Evolutionary conservation across 2,329 filamentous ascomycete genomes (phyloP).

Genomic region (Ambrosiella cleistominuta): DNA sequence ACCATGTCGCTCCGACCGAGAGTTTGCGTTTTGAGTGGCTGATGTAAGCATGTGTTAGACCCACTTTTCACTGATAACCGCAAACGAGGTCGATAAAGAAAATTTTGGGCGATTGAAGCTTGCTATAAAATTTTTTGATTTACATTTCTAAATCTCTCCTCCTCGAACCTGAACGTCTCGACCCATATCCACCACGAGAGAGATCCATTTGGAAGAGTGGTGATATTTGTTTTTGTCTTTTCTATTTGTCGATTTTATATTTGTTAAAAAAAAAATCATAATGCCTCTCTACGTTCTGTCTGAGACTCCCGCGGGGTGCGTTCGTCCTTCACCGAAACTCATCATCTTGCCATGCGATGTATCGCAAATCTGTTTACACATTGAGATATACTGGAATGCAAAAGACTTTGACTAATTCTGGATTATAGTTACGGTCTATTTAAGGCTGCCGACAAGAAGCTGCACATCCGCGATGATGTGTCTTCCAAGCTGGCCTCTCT

Average conservation of each 20-base stretch:
- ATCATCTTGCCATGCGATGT: neutral
- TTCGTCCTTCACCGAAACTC: constrained; percentile 14
- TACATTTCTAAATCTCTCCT: constrained; percentile 7
- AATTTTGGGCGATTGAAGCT: constrained; percentile 13
- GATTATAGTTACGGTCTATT: constrained; percentile 74
- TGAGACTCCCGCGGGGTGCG: constrained; percentile 72
- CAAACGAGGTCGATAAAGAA: constrained; percentile 13
- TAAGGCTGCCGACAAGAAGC: constrained; percentile 97
- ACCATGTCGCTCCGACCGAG: neutral
- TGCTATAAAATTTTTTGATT: constrained; percentile 13
- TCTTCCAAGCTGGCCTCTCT: constrained; percentile 57
- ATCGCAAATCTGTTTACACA: neutral
- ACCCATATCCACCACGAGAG: constrained; percentile 7
- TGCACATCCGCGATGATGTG: constrained; percentile 74
- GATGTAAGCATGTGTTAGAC: constrained; percentile 11
- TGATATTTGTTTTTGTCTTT: constrained; percentile 6
- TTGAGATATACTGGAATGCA: neutral
- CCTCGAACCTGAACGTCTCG: constrained; percentile 7
- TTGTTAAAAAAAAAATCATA: constrained; percentile 6
- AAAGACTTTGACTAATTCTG: constrained; percentile 5
- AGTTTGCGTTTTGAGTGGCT: constrained; percentile 6
- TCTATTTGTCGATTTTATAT: constrained; percentile 1
- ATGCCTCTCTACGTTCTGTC: constrained; percentile 68
- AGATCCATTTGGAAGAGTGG: constrained; percentile 9
- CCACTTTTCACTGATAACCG: constrained; percentile 12